These are phyloP conservation scores for Protostelium mycophagum DNA, from an alignment of 78 protist species.

Conservation along the genomic window DNA sequence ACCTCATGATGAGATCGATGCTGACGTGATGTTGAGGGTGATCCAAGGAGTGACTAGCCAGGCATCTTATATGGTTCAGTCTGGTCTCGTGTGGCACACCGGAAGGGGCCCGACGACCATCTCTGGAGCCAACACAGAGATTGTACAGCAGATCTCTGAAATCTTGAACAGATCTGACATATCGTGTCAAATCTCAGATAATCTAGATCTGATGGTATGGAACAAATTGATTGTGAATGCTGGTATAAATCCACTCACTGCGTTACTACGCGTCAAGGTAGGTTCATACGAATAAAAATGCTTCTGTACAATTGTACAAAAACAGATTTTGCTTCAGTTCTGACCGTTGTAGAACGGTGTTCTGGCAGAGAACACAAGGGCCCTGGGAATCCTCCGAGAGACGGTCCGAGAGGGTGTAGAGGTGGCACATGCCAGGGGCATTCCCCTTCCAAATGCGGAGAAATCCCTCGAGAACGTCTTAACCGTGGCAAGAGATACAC, in stretches of 20 bases:
- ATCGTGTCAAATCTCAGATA: not conserved
- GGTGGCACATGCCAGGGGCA: slow-evolving; percentile 49
- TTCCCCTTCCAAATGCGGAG: slow-evolving; percentile 26
- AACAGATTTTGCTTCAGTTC: not conserved
- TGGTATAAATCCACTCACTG: slow-evolving; percentile 81
- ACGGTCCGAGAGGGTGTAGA: slow-evolving; percentile 44
- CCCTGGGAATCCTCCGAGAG: slow-evolving; percentile 35
- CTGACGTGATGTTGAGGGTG: slow-evolving; percentile 38
- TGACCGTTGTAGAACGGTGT: slow-evolving; percentile 19
- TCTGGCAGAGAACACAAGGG: slow-evolving; percentile 23
- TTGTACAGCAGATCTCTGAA: slow-evolving; percentile 1
- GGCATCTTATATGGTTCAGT: slow-evolving; percentile 24
- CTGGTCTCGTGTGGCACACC: slow-evolving; percentile 62
- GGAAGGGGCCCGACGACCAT: slow-evolving; percentile 46
- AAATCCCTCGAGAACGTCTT: slow-evolving; percentile 44
- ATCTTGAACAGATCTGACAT: slow-evolving; percentile 55
- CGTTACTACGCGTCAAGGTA: slow-evolving; percentile 53
- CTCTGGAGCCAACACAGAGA: not conserved
- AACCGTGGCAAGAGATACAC: slow-evolving; percentile 26
- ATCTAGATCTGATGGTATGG: slow-evolving; percentile 45
- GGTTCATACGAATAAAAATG: too few relatives aligned
- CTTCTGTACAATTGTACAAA: too few relatives aligned
- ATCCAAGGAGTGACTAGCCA: slow-evolving; percentile 71
- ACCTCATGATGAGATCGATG: too few relatives aligned
- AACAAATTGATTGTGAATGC: slow-evolving; percentile 71